Conservation (phyloP, 2,329 filamentous ascomycete genomes). For the Ophiobolus disseminans region DNA sequence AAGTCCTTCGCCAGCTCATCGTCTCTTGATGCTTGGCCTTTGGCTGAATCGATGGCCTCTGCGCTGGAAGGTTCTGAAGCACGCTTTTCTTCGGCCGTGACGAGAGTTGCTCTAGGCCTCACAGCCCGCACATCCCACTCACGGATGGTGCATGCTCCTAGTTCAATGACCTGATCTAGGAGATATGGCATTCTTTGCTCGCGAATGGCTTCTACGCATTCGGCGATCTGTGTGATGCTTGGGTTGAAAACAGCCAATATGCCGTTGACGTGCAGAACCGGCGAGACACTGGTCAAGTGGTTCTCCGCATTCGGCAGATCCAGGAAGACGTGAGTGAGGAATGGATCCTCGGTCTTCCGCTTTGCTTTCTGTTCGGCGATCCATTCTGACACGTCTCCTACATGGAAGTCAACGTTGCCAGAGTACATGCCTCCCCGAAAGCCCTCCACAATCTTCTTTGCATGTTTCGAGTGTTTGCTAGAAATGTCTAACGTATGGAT, state of each 20-base stretch:
- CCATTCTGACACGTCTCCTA: conserved; percentile 70
- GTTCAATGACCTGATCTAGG: conserved; percentile 67
- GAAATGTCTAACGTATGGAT: conserved; percentile 77
- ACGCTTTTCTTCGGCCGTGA: conserved; percentile 27
- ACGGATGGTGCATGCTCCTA: conserved; percentile 62
- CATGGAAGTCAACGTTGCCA: conserved; percentile 75
- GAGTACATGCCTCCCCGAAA: conserved; percentile 76
- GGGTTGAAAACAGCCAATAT: conserved; percentile 75
- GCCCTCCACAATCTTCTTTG: conserved; percentile 68
- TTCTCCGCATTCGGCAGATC: conserved; percentile 72
- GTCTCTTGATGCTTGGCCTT: conserved; percentile 35
- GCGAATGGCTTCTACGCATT: conserved; percentile 65
- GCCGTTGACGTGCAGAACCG: conserved; percentile 69
- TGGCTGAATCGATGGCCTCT: conserved; percentile 21
- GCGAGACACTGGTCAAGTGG: conserved; percentile 59
- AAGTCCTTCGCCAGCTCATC: conserved; percentile 36
- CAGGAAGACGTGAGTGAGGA: conserved; percentile 74
- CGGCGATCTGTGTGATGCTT: conserved; percentile 77
- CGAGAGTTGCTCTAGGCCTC: conserved; percentile 46
- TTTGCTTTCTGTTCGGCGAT: conserved; percentile 57
- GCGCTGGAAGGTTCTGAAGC: conserved; percentile 10
- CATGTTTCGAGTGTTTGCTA: conserved; percentile 67
- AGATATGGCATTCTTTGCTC: conserved; percentile 62
- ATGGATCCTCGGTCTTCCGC: conserved; percentile 57
- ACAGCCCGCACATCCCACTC: conserved; percentile 69